phyloP scores from a whole-genome alignment of 306 rosid genomes.

The Medicago ruthenica region DNA sequence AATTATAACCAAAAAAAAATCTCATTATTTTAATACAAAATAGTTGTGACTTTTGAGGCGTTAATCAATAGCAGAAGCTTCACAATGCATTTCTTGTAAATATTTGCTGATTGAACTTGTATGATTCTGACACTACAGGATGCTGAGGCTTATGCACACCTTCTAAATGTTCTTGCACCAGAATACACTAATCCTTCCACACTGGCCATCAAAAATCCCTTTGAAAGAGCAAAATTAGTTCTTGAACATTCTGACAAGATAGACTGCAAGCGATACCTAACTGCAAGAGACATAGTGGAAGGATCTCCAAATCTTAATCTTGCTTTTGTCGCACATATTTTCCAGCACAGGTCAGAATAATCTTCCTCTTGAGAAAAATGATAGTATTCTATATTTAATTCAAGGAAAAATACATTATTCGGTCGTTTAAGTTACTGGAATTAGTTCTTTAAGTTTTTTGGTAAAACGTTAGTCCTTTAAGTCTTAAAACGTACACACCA shows the following conservation, averaged over 20 bases:
- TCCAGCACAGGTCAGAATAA: slow-evolving; percentile 87
- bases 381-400: not conserved
- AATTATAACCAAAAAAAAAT: too few relatives aligned
- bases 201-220: slow-evolving; percentile 66
- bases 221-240: slow-evolving; percentile 88
- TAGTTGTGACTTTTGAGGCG: too few relatives aligned
- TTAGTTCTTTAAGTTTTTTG: too few relatives aligned
- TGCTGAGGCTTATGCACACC: slow-evolving; percentile 95
- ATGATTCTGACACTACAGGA: slow-evolving; percentile 37
- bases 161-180: slow-evolving; percentile 92
- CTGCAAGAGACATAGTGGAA: slow-evolving; percentile 95
- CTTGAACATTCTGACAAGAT: slow-evolving; percentile 92
- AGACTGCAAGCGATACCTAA: slow-evolving; percentile 95
- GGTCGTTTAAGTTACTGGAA: too few relatives aligned
- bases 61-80: too few relatives aligned
- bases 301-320: slow-evolving; percentile 97
- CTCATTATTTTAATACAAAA: too few relatives aligned
- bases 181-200: slow-evolving; percentile 84
- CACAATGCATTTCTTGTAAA: not conserved
- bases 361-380: slow-evolving; percentile 9
- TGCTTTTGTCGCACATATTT: slow-evolving; percentile 95
- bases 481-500: too few relatives aligned
- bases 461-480: too few relatives aligned
- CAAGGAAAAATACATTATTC: too few relatives aligned
- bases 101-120: not conserved